Percentiles rank a stretch among this genome's conserved stretches.
phyloP scores from a whole-genome alignment of 2,329 filamentous ascomycete genomes.

The Fusarium virguliforme region DNA sequence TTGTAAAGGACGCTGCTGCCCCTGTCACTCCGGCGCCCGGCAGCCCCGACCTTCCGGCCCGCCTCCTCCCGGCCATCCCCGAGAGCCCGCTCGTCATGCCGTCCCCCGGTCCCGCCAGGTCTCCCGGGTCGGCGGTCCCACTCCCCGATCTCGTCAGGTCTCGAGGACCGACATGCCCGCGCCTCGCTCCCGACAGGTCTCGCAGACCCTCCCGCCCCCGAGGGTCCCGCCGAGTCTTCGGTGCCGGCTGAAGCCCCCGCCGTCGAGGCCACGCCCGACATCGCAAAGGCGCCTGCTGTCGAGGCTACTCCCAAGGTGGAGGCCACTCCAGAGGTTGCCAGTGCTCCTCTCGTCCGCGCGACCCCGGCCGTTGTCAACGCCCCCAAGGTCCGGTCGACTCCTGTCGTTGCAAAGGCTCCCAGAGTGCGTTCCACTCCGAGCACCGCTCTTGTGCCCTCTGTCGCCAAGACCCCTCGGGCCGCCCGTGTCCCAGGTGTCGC shows the following conservation, averaged over 20 bases:
- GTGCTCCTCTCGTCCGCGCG: constrained; percentile 18
- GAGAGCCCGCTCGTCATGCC: constrained; percentile 38
- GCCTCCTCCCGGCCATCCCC: constrained; percentile 36
- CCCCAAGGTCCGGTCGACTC: constrained; percentile 22
- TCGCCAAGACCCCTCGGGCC: constrained; percentile 3
- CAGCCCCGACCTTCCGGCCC: constrained; percentile 27
- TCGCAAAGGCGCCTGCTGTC: background rate
- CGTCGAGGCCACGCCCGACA: constrained; percentile 7
- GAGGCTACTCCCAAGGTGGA: background rate
- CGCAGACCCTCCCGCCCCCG: constrained; percentile 23
- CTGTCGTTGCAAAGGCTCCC: constrained; percentile 10
- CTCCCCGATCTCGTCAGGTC: constrained; percentile 33
- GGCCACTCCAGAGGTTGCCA: background rate
- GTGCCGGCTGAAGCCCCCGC: constrained; percentile 21
- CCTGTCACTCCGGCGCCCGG: constrained; percentile 3
- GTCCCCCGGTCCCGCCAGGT: constrained; percentile 38
- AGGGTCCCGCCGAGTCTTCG: constrained; percentile 10
- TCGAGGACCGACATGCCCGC: constrained; percentile 14
- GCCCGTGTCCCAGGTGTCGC: constrained; percentile 9
- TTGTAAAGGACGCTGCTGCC: background rate
- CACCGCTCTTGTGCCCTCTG: constrained; percentile 1
- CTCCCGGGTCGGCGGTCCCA: constrained; percentile 17
- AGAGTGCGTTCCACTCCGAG: background rate
- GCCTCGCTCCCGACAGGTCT: constrained; percentile 40
- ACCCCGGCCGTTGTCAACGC: constrained; percentile 16